Base-by-base conservation (phyloP, 306 rosid genomes). In the Cyclanthera cordifolia region DNA sequence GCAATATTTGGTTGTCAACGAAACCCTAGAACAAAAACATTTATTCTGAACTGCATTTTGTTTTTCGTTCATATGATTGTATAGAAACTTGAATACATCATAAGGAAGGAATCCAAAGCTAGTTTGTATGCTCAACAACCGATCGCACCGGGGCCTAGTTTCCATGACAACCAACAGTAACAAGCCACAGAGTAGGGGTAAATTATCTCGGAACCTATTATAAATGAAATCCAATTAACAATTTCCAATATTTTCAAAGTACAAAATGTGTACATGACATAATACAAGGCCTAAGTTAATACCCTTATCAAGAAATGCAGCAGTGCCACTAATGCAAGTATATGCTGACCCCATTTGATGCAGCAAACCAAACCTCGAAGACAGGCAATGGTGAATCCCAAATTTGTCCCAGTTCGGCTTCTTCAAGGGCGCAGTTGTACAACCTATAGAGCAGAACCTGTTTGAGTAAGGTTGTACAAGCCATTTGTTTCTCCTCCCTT, bases 271-370 rank as follows among this genome's bases (percentile, higher is more conserved):
- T 24, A 66, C 71, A 47, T 66, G 53, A 46, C 41, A 66, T 37
- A 25, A 46, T 66, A 15, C 28, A 45, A 66, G 71, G 71, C 71
- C 71, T 46, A 47, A 45, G 71, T 66, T 46, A 46, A 66, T 27
- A 16, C 71, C 24, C 19, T 16, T 66, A 47, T 25, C 71, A 66
- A 66, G 71, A 66, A 66, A 66, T 66, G 71, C 34, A 64, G 53
- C 53, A 64, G 70, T 7, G 13, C 53, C 70, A 41, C 13, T 6
- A 12, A 34, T 34, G 41, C 41, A 37, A n/a, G n/a, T n/a, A n/a
- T n/a, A n/a, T n/a, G n/a, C n/a, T n/a, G n/a, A n/a, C n/a, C n/a
- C n/a, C n/a, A n/a, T n/a, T n/a, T n/a, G n/a, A n/a, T n/a, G n/a
- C n/a, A n/a, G n/a, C n/a, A n/a, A n/a, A n/a, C n/a, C n/a, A n/a